phyloP scores from a whole-genome alignment of 2,329 filamentous ascomycete genomes.

The Cryphonectria carpinicola region DNA sequence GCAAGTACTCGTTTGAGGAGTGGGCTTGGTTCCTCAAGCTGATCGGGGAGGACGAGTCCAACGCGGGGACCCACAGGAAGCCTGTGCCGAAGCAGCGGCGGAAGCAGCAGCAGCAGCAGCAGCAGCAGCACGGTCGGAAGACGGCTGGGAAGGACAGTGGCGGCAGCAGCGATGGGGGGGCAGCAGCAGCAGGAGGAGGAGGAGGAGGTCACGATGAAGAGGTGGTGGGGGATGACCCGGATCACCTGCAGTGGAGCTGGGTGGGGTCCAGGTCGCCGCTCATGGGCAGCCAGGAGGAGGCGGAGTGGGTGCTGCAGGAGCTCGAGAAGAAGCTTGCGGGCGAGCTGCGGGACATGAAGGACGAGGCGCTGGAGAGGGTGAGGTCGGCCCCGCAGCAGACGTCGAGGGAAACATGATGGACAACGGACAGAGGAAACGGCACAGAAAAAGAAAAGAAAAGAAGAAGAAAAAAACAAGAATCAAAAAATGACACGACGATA shows the following conservation, averaged over 20 bases:
- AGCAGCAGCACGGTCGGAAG: conserved; percentile 12
- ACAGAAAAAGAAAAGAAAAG: no score
- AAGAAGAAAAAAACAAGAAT: no score
- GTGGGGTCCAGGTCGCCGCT: conserved; percentile 70
- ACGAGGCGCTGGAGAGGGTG: conserved; percentile 29
- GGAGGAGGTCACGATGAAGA: conserved; percentile 3
- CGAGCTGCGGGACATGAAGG: conserved; percentile 44
- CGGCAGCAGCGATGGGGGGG: not conserved
- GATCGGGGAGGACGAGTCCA: conserved; percentile 68
- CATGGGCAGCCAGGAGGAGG: conserved; percentile 69
- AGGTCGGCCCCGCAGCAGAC: not conserved
- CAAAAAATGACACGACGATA: not conserved
- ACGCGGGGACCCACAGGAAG: conserved; percentile 54
- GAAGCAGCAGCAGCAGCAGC: conserved; percentile 17
- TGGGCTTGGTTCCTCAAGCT: conserved; percentile 85
- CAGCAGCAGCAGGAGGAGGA: conserved; percentile 6
- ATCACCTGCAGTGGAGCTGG: conserved; percentile 68
- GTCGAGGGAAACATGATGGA: not conserved
- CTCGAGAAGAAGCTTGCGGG: conserved; percentile 60
- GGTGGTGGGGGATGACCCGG: conserved; percentile 27
- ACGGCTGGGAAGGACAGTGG: not conserved
- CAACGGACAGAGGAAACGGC: not conserved
- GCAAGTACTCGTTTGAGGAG: conserved; percentile 78
- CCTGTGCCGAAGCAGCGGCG: conserved; percentile 30
- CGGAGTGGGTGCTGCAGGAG: conserved; percentile 73